Evolutionary conservation across 2,329 filamentous ascomycete species (phyloP).

Genomic region (Pseudocercospora macadamiae): DNA sequence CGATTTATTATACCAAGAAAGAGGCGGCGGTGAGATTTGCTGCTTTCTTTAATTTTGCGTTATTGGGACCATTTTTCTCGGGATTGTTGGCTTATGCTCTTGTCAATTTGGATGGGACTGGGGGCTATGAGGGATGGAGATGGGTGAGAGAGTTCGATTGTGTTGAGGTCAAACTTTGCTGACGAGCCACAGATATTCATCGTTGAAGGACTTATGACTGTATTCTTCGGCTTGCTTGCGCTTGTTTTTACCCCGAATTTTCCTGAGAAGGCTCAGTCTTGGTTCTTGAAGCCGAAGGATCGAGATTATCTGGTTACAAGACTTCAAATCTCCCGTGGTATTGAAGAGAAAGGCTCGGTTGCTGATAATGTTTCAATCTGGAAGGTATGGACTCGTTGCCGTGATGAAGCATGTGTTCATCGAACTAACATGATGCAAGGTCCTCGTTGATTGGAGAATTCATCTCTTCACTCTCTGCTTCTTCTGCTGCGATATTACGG

Average conservation of each 20-base stretch:
- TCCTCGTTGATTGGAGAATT: conserved; percentile 15
- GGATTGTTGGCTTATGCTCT: conserved; percentile 17
- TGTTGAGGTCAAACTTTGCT: neutral
- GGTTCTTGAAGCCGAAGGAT: conserved; percentile 14
- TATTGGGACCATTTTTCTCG: conserved; percentile 16
- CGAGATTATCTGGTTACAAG: conserved; percentile 12
- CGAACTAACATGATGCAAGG: neutral
- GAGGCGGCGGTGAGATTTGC: conserved; percentile 14
- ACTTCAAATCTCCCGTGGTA: conserved; percentile 10
- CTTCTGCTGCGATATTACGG: conserved; percentile 19
- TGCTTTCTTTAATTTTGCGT: conserved; percentile 17
- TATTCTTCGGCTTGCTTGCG: conserved; percentile 17
- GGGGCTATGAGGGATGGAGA: conserved; percentile 15
- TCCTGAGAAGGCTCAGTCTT: conserved; percentile 14
- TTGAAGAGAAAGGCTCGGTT: conserved; percentile 14
- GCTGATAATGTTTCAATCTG: conserved; percentile 15
- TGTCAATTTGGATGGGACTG: conserved; percentile 12
- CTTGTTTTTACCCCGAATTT: conserved; percentile 14
- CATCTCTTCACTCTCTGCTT: conserved; percentile 19
- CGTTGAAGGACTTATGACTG: conserved; percentile 19
- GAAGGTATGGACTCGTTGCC: conserved; percentile 12
- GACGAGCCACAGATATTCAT: conserved; percentile 14
- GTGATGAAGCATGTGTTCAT: neutral
- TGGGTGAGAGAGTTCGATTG: conserved; percentile 16
- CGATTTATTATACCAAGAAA: conserved; percentile 11